Evolutionary conservation across 164 flowering plant genomes (phyloP).

Genomic region (Hamamelis virginiana): DNA sequence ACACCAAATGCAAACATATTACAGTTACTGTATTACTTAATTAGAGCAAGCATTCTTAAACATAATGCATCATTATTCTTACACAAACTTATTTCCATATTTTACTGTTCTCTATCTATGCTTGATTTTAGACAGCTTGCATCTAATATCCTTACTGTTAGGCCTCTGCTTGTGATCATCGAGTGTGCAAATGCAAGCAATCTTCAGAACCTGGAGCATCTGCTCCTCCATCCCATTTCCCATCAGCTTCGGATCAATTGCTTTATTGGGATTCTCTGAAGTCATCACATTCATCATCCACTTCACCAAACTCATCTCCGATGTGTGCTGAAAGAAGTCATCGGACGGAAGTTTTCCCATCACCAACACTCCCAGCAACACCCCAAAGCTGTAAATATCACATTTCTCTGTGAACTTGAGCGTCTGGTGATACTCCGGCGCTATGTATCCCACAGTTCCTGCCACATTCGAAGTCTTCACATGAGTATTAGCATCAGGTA

Average conservation of each 20-base stretch:
- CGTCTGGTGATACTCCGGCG: slow-evolving; percentile 91
- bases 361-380: slow-evolving; percentile 66
- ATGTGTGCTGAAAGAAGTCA: slow-evolving; percentile 63
- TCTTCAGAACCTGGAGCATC: slow-evolving; percentile 79
- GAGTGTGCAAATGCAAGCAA: slow-evolving; percentile 86
- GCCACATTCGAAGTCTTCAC: slow-evolving; percentile 71
- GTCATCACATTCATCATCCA: slow-evolving; percentile 87
- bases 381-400: slow-evolving; percentile 90
- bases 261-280: slow-evolving; percentile 62
- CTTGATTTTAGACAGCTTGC: slow-evolving; percentile 74
- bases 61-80: neutral
- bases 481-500: slow-evolving; percentile 76
- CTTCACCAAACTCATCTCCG: slow-evolving; percentile 71
- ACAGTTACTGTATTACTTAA: neutral
- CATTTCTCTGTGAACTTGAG: slow-evolving; percentile 89
- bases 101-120: slow-evolving; percentile 15
- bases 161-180: slow-evolving; percentile 89
- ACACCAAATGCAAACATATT: no score
- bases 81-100: neutral
- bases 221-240: slow-evolving; percentile 74
- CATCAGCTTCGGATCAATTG: slow-evolving; percentile 61
- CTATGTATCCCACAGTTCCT: slow-evolving; percentile 85
- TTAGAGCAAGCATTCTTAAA: neutral
- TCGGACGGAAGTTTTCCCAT: slow-evolving; percentile 79
- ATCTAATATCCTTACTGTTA: slow-evolving; percentile 73